Evolutionary conservation across 1,139 yeast genomes (phyloP).

Genomic region (Arxiozyma telluris): DNA sequence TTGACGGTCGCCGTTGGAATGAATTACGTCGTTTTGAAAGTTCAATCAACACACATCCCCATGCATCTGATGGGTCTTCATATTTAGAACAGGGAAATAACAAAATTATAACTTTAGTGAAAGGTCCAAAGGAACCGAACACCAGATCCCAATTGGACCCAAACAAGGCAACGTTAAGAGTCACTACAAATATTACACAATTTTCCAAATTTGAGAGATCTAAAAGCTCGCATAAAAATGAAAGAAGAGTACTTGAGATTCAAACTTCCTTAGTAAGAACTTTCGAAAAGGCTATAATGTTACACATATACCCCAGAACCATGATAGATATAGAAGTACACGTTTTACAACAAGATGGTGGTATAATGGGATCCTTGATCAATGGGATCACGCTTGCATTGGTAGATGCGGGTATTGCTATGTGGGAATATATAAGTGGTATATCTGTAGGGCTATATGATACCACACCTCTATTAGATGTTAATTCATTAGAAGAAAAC

Average conservation of each 20-base stretch:
- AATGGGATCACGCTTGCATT: conserved; percentile 88
- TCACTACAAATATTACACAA: conserved; percentile 65
- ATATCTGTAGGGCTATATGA: conserved; percentile 74
- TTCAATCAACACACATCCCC: conserved; percentile 78
- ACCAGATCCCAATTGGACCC: conserved; percentile 40
- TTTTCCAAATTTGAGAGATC: conserved; percentile 74
- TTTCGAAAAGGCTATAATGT: conserved; percentile 69
- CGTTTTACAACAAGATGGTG: conserved; percentile 87
- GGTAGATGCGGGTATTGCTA: conserved; percentile 90
- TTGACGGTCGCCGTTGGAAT: conserved; percentile 93
- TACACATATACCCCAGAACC: conserved; percentile 74
- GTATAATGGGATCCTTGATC: conserved; percentile 66
- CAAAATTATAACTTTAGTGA: conserved; percentile 74
- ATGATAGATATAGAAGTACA: conserved; percentile 63
- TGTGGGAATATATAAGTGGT: conserved; percentile 84
- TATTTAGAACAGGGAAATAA: conserved; percentile 90
- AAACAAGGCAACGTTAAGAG: conserved; percentile 48
- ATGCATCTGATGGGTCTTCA: conserved; percentile 85
- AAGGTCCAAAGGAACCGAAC: conserved; percentile 83
- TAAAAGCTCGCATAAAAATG: conserved; percentile 46
- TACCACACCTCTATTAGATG: conserved; percentile 67
- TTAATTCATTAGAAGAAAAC: conserved; percentile 71
- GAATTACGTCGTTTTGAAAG: conserved; percentile 79
- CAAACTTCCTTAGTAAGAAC: conserved; percentile 67
- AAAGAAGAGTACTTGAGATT: conserved; percentile 68